Base-by-base conservation (phyloP, 495 filamentous ascomycete species). In the Pseudevernia furfuracea region DNA sequence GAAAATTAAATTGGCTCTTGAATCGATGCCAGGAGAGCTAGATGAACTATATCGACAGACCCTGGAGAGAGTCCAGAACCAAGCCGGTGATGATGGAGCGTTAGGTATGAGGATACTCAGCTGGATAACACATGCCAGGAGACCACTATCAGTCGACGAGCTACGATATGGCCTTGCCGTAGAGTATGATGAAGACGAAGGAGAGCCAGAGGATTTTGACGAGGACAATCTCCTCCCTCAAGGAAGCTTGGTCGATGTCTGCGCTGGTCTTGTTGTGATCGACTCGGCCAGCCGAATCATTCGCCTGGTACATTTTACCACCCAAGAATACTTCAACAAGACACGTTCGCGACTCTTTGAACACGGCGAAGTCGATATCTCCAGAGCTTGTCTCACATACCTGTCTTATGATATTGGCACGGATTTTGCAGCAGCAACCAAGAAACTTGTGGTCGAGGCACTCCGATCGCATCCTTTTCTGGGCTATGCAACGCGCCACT, bases 111-210 rank as follows among this genome's bases (percentile, higher is more conserved):
- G 62, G 28, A 53, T 61, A 6, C 44, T 71, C 19, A 41, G 38
- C 25, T 69, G 69, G 69, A 63, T 71, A 44, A 64, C 57, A 36
- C 66, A 62, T 53, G 63, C 67, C 9, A 55, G 34, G 28, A 44
- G 69, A 32, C 55, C 60, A 4, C 41, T 71, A 28, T 57, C 61
- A 12, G 56, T 59, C 19, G 21, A 36, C n/a, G 69, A 71, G 30
- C 71, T 79, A 17, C 66, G 72, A 53, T 73, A 76, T 61, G 76
- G 75, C 1, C 65, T 79, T 21, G 71, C 74, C n/a, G 68, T 81
- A 0, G 68, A 78, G 44, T 3, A 37, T 14, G 64, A 46, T 15
- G 57, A 41, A 21, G 23, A 36, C n/a, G 58, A 48, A 21, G 32
- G 11, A 9, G 0, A 28, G 1, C 10, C 12, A 23, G 21, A 37